These are phyloP conservation scores for Colletotrichum sp. DNA, from an alignment of 2,329 filamentous ascomycete species.

Conservation along the genomic window DNA sequence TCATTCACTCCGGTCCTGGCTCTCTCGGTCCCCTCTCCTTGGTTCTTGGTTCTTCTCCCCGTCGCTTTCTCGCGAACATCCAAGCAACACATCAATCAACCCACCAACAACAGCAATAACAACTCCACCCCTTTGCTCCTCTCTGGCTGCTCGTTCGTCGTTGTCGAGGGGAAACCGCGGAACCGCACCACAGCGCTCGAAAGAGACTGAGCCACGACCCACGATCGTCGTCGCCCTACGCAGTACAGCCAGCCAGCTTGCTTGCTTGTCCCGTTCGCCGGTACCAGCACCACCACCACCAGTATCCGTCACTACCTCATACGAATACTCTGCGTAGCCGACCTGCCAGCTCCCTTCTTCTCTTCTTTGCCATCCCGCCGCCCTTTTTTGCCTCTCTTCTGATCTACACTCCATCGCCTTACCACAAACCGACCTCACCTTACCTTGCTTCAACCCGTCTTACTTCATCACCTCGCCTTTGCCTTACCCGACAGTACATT, in stretches of 20 bases:
- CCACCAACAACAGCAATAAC: background rate
- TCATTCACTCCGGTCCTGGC: background rate
- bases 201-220: slow-evolving; percentile 12
- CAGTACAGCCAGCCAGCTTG: background rate
- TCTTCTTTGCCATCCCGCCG: background rate
- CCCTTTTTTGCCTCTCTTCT: background rate
- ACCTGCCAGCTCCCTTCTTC: background rate
- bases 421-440: background rate
- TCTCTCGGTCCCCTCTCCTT: background rate
- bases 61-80: background rate
- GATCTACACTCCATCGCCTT: background rate
- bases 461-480: background rate
- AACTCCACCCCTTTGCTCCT: background rate
- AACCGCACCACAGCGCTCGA: background rate
- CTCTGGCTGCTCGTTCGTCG: background rate
- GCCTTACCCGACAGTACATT: background rate
- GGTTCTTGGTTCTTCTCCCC: background rate
- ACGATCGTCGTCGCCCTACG: background rate
- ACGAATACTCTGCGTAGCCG: background rate
- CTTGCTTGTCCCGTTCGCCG: background rate
- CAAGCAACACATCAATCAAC: background rate
- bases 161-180: slow-evolving; percentile 2
- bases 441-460: background rate
- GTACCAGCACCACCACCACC: background rate
- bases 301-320: background rate